phyloP scores from a whole-genome alignment of 306 rosid species.

The Cyamopsis tetragonoloba region DNA sequence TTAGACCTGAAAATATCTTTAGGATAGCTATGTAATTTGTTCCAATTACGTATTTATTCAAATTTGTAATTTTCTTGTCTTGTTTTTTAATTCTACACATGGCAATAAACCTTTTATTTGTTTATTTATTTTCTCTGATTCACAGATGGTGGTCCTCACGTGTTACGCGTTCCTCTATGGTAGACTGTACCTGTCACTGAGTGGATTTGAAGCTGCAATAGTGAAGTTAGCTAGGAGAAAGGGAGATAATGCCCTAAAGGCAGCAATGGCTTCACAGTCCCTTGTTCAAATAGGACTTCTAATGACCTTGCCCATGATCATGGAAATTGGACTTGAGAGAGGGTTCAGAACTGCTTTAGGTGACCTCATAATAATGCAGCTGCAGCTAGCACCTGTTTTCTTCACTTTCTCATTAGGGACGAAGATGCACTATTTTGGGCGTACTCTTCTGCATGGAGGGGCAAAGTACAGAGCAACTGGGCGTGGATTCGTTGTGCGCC shows the following conservation, averaged over 20 bases:
- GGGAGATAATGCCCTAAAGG: conserved; percentile 58
- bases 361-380: conserved; percentile 80
- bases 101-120: conserved; percentile 25
- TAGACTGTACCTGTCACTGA: conserved; percentile 77
- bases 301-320: conserved; percentile 90
- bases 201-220: conserved; percentile 84
- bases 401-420: conserved; percentile 95
- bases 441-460: conserved; percentile 93
- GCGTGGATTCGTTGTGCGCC: conserved; percentile 97
- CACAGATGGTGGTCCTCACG: conserved; percentile 71
- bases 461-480: conserved; percentile 98
- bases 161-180: conserved; percentile 83
- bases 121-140: too few relatives aligned
- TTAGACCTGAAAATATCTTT: neutral
- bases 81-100: conserved; percentile 4
- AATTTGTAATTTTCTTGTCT: neutral
- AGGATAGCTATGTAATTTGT: neutral
- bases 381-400: conserved; percentile 94
- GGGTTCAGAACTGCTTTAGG: conserved; percentile 88
- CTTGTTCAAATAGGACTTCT: conserved; percentile 80
- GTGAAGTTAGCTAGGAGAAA: conserved; percentile 54
- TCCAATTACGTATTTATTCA: neutral
- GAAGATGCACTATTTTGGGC: conserved; percentile 84
- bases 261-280: conserved; percentile 84
- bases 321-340: conserved; percentile 98